Base-by-base conservation (phyloP, 345 rosid species). In the Eucalyptus cladocalyx region DNA sequence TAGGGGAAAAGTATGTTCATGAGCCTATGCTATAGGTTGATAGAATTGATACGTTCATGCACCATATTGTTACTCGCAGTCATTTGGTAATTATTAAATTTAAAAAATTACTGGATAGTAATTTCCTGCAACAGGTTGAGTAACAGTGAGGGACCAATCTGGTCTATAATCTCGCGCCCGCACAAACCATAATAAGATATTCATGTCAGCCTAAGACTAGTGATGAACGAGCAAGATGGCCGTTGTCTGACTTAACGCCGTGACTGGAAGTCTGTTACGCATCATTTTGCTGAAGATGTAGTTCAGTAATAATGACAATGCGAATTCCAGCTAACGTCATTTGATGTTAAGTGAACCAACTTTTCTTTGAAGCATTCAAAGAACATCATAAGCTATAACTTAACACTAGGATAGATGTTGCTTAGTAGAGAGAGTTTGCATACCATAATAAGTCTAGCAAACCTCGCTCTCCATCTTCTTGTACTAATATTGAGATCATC, bases 111-210 rank as follows among this genome's bases (percentile, higher is more conserved):
- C 97, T 76, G 99, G 98, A 91, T 96, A 97, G 87, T 97, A 97
- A 93, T 97, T 97, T 91, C 98, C 98, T 67, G 98, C 95, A 54
- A 94, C 93, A 89, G 98, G 97, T 91, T 96, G 95, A 91, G 91
- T 97, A 37, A 97, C 97, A 42, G 91, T 42, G 50, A 97, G 96
- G 92, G 87, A 87, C 98, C 99, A 97, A 88, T 95, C 98, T 88
- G 92, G 93, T 92, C 99, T 93, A 67, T 90, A 88, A 92, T 97
- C 95, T 86, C 96, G 93, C 89, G 94, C 92, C 97, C 95, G 96
- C 89, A 93, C 32, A 87, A 32, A 87, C 53, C 30, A 26, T 60
- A 49, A 76, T 86, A 32, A 30, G 54, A 21, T 51, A 43, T 87
- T 87, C 88, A 80, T 18, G 47, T 91, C 86, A 89, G 89, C 80